These are phyloP conservation scores for Sarocladiaceae sp. DNA, from an alignment of 2,329 filamentous ascomycete species.

Conservation along the genomic window DNA sequence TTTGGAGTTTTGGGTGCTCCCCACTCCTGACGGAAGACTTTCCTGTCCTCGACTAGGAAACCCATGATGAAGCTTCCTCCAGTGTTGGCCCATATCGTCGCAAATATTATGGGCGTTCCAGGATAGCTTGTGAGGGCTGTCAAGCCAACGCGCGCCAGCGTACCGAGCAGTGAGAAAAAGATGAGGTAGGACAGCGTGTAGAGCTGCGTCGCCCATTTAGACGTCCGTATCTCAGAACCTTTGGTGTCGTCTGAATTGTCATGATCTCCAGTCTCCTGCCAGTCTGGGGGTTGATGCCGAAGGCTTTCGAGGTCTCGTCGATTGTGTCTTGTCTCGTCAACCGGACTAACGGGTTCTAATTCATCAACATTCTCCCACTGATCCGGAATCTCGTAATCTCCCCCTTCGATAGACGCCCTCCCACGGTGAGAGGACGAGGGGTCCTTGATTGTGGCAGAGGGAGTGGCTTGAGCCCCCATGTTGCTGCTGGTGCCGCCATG, in stretches of 20 bases:
- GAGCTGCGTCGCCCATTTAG: conserved; percentile 50
- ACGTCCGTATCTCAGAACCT: conserved; percentile 26
- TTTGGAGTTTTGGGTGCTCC: not conserved
- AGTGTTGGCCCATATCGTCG: conserved; percentile 84
- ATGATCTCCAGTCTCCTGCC: conserved; percentile 8
- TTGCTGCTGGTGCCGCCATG: not conserved
- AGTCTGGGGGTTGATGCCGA: not conserved
- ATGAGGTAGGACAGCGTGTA: conserved; percentile 79
- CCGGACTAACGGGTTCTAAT: conserved; percentile 23
- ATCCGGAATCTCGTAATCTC: conserved; percentile 28
- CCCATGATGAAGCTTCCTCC: conserved; percentile 79
- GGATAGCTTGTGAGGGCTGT: conserved; percentile 77
- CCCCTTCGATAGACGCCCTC: not conserved
- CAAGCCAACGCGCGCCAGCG: conserved; percentile 75
- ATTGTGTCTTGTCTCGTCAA: conserved; percentile 12
- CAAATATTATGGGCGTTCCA: conserved; percentile 68
- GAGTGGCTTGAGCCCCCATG: not conserved
- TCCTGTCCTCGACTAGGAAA: conserved; percentile 75
- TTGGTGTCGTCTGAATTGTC: not conserved
- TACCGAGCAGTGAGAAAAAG: conserved; percentile 81
- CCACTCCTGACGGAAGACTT: conserved; percentile 68
- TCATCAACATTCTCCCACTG: conserved; percentile 38
- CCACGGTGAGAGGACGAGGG: not conserved
- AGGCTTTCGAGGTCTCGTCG: not conserved
- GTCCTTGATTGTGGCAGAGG: not conserved